These are phyloP conservation scores for Thalia dealbata DNA, from an alignment of 176 grass and related monocot genomes.

Conservation along the genomic window DNA sequence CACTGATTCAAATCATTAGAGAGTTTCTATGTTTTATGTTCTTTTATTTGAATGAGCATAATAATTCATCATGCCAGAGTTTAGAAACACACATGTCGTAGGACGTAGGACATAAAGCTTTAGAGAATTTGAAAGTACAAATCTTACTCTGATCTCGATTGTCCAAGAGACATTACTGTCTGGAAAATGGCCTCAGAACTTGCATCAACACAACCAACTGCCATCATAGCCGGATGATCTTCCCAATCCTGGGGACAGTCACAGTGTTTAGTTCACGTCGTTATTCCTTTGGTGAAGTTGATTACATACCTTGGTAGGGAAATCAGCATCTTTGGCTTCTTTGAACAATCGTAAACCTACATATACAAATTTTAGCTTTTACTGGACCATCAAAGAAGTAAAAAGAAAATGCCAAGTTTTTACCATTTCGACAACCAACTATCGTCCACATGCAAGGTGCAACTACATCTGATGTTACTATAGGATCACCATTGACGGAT, in stretches of 20 bases:
- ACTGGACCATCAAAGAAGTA: conserved; percentile 4
- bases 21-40: background rate
- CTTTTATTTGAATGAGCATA: background rate
- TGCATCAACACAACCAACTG: conserved; percentile 85
- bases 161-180: conserved; percentile 87
- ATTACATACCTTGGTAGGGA: conserved; percentile 13
- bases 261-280: conserved; percentile 15
- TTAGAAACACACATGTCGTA: background rate
- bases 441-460: conserved; percentile 93
- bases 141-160: conserved; percentile 92
- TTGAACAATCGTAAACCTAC: conserved; percentile 89
- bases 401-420: conserved; percentile 15
- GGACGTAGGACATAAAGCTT: background rate
- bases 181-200: conserved; percentile 82
- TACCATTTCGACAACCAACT: conserved; percentile 93
- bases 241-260: conserved; percentile 59
- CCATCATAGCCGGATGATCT: conserved; percentile 98
- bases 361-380: conserved; percentile 5
- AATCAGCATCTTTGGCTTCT: conserved; percentile 77
- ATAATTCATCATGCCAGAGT: background rate
- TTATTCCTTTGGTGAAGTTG: background rate
- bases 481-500: conserved; percentile 60
- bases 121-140: background rate
- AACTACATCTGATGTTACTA: conserved; percentile 72
- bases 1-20: background rate